Conservation (phyloP, 73 alveolate species). For the Blepharisma japonicum region DNA sequence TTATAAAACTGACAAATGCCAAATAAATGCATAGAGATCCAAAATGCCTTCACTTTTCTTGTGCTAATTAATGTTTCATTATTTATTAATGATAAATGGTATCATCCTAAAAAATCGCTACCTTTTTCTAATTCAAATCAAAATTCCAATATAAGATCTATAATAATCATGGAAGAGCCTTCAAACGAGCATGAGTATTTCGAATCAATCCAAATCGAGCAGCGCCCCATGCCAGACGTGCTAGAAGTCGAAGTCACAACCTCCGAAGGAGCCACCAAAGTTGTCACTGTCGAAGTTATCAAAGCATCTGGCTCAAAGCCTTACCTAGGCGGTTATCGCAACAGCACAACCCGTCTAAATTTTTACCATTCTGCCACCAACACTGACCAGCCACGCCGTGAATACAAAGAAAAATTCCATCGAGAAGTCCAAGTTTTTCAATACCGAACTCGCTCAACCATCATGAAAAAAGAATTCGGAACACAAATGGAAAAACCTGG, state of each 20-base stretch:
- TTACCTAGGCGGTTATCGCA: conserved; percentile 90
- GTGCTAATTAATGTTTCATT: too few species aligned
- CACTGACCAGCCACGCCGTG: conserved; percentile 63
- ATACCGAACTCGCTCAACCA: conserved; percentile 93
- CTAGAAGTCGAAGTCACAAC: conserved; percentile 68
- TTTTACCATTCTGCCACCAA: conserved; percentile 82
- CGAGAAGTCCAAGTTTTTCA: conserved; percentile 93
- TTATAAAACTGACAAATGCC: too few species aligned
- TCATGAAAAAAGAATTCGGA: conserved; percentile 96
- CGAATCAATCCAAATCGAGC: conserved; percentile 68
- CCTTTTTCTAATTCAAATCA: too few species aligned
- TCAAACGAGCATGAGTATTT: conserved; percentile 35
- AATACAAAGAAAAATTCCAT: conserved; percentile 32
- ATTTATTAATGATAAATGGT: too few species aligned
- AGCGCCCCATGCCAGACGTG: conserved; percentile 62
- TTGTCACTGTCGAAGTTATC: conserved; percentile 68
- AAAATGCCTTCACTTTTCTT: too few species aligned
- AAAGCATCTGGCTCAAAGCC: conserved; percentile 68
- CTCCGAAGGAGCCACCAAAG: conserved; percentile 52
- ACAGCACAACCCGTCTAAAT: conserved; percentile 72
- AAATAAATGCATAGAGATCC: too few species aligned
- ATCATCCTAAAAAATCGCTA: too few species aligned
- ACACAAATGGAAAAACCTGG: conserved; percentile 96
- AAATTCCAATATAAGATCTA: too few species aligned
- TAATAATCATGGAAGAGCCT: too few species aligned